phyloP scores from a whole-genome alignment of 768 basidiomycete genomes.

The Phaeotremella skinneri region DNA sequence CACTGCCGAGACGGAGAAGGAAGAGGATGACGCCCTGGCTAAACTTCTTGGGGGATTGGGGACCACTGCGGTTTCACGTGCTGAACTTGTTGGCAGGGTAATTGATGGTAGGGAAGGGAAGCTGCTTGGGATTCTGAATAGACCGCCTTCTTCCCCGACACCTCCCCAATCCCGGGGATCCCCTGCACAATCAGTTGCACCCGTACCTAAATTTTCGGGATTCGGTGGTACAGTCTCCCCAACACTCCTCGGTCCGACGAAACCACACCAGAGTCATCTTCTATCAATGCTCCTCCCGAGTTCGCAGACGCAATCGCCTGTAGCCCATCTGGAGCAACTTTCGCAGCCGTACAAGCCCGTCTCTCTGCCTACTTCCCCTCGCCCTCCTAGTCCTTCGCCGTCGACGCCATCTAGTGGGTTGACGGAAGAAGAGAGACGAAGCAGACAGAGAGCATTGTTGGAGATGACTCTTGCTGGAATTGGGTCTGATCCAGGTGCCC shows the following conservation, averaged over 20 bases:
- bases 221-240: neutral
- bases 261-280: slow-evolving; percentile 50
- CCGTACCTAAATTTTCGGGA: neutral
- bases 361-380: slow-evolving; percentile 33
- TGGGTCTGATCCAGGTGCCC: slow-evolving; percentile 31
- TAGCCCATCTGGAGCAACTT: neutral
- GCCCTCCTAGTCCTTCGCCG: slow-evolving; percentile 16
- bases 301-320: neutral
- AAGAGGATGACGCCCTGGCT: slow-evolving; percentile 37
- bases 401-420: neutral
- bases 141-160: slow-evolving; percentile 7
- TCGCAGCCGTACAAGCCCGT: slow-evolving; percentile 12
- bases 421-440: slow-evolving; percentile 21
- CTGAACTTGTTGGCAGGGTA: neutral
- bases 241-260: slow-evolving; percentile 51
- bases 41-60: slow-evolving; percentile 17
- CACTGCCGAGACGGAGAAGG: slow-evolving; percentile 8
- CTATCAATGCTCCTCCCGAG: slow-evolving; percentile 29
- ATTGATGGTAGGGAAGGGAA: slow-evolving; percentile 21
- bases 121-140: slow-evolving; percentile 34
- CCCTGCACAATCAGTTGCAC: too few relatives aligned
- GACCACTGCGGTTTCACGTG: neutral
- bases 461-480: slow-evolving; percentile 37
- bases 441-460: slow-evolving; percentile 36
- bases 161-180: too few relatives aligned